These are phyloP conservation scores for Aureobasidium sp. DNA, from an alignment of 2,329 filamentous ascomycete genomes.

Conservation along the genomic window DNA sequence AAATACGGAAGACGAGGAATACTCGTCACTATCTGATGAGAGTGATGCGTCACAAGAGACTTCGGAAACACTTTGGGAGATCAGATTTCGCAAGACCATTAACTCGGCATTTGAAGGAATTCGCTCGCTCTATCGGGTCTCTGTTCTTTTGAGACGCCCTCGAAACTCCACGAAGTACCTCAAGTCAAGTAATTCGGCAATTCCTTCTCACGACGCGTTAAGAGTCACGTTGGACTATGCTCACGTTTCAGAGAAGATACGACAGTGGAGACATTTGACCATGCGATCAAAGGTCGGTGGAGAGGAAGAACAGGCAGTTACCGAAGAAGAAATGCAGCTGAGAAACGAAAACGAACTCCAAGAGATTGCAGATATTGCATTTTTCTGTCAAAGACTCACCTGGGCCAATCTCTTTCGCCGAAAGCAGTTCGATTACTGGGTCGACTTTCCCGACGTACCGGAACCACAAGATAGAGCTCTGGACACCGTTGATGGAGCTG, in stretches of 20 bases:
- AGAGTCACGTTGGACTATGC: neutral
- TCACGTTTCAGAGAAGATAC: neutral
- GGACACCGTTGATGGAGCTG: neutral
- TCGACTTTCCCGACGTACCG: neutral
- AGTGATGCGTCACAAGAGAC: neutral
- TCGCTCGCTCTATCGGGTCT: neutral
- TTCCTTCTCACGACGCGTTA: neutral
- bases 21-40: neutral
- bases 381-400: neutral
- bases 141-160: neutral
- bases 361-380: neutral
- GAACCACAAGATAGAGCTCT: neutral
- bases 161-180: neutral
- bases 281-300: neutral
- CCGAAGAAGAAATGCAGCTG: neutral
- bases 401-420: neutral
- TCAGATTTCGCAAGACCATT: neutral
- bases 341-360: neutral
- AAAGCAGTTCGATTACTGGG: neutral
- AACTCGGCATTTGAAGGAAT: neutral
- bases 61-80: neutral
- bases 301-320: neutral
- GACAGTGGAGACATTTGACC: neutral
- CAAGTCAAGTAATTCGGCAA: neutral
- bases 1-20: neutral